Evolutionary conservation across 2,329 filamentous ascomycete species (phyloP), one percentile per base, ranked within the genome.

Genomic region (Rutstroemia sydowiana): DNA sequence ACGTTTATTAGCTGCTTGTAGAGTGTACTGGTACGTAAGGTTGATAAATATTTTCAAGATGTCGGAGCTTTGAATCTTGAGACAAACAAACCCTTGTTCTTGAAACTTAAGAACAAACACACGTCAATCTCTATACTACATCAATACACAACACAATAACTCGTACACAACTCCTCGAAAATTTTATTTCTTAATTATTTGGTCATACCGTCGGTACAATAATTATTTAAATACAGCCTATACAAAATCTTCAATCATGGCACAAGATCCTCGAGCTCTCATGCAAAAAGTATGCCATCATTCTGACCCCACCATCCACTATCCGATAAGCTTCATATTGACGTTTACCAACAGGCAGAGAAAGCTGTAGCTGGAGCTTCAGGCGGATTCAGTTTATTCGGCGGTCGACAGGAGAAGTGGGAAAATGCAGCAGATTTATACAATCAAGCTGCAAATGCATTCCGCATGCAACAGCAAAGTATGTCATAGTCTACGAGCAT

Each of bases 371-470:
- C 83, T 62, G 76, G 85, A 60, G 91, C 92, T 37, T 75, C 81
- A 18, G 76, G 86, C 26, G 91, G 91, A 63, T 96, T 95, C 73
- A 88, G 84, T 68, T 83, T 95, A 71, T 96, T 98, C 63, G 88
- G 90, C 40, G 88, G 88, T 42, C 80, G 84, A 53, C 79, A 87
- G 63, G 90, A 95, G 58, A 97, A 96, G 71, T 91, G 88, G 66
- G 87, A 95, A 72, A 82, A 84, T 71, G 92, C 92, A 13, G 88
- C 87, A 57, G 90, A 96, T 61, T 75, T 93, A 58, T 97, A 90
- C 67, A 83, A 81, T 55, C 84, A 95, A 69, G 92, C 92, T 37
- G 93, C 85, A 56, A 95, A 96, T 73, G 88, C 88, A 54, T 97
- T 95, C 70, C 81, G 88, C 66, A 82, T 95, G 75, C 85, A 93